Conservation (phyloP, 2,329 filamentous ascomycete genomes). For the Aspergillus ochraceus region DNA sequence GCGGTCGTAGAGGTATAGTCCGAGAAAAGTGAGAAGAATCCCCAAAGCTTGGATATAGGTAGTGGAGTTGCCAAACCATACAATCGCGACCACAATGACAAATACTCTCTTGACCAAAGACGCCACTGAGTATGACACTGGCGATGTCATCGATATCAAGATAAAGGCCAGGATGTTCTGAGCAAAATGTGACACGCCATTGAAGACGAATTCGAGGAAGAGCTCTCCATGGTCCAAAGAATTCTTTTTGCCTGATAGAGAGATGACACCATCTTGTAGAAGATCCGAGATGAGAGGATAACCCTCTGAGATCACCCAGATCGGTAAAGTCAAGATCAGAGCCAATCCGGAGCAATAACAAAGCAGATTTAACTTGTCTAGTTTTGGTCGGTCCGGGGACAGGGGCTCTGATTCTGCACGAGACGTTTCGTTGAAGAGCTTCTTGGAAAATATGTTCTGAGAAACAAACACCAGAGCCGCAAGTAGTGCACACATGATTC, state of each 20-base stretch:
- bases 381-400: conserved; percentile 65
- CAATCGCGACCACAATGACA: conserved; percentile 88
- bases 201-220: conserved; percentile 88
- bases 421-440: conserved; percentile 92
- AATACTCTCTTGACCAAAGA: conserved; percentile 96
- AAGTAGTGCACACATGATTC: conserved; percentile 83
- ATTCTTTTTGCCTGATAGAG: conserved; percentile 73
- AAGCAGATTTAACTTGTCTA: conserved; percentile 94
- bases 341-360: conserved; percentile 97
- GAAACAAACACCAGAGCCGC: conserved; percentile 95
- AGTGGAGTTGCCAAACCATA: conserved; percentile 94
- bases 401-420: conserved; percentile 75
- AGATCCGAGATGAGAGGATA: conserved; percentile 75
- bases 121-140: conserved; percentile 95
- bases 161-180: conserved; percentile 96
- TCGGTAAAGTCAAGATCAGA: conserved; percentile 81
- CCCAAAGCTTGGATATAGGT: conserved; percentile 80
- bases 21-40: conserved; percentile 85
- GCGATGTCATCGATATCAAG: conserved; percentile 86
- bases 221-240: conserved; percentile 64
- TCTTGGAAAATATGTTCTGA: conserved; percentile 98
- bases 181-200: conserved; percentile 92
- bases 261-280: conserved; percentile 75
- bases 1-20: conserved; percentile 92
- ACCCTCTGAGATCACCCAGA: conserved; percentile 93